Evolutionary conservation across 164 flowering plant genomes (phyloP).

Genomic region (Hamamelis virginiana): DNA sequence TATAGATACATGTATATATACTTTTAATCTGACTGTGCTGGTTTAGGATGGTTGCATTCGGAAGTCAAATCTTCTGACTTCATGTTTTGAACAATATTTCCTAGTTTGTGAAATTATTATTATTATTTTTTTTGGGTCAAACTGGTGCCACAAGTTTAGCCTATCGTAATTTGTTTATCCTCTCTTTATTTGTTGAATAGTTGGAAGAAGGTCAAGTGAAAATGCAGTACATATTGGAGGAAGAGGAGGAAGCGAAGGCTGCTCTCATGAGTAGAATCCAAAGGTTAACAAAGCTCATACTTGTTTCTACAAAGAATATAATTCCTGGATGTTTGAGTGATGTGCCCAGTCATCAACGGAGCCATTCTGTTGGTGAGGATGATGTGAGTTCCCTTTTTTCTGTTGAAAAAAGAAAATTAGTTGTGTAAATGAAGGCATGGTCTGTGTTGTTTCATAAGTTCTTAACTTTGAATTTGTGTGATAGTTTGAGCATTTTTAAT

Average conservation of each 20-base stretch:
- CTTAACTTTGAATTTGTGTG: neutral
- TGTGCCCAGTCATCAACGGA: slow-evolving; percentile 57
- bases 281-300: slow-evolving; percentile 91
- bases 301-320: slow-evolving; percentile 88
- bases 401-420: too few relatives aligned
- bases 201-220: too few relatives aligned
- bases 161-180: neutral
- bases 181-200: too few relatives aligned
- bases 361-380: slow-evolving; percentile 65
- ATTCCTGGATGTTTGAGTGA: slow-evolving; percentile 72
- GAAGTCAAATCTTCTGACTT: too few relatives aligned
- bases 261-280: slow-evolving; percentile 99
- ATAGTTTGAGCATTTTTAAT: neutral
- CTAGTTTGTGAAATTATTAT: neutral
- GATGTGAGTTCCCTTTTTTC: slow-evolving; percentile 54
- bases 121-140: neutral
- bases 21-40: too few relatives aligned
- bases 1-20: too few relatives aligned
- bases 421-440: too few relatives aligned
- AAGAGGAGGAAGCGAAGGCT: slow-evolving; percentile 99
- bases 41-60: too few relatives aligned
- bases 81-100: neutral
- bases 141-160: too few relatives aligned
- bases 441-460: too few relatives aligned
- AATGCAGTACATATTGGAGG: slow-evolving; percentile 98